Evolutionary conservation across 78 protist genomes (phyloP).

Genomic region (Anaeramoeba flamelloides): DNA sequence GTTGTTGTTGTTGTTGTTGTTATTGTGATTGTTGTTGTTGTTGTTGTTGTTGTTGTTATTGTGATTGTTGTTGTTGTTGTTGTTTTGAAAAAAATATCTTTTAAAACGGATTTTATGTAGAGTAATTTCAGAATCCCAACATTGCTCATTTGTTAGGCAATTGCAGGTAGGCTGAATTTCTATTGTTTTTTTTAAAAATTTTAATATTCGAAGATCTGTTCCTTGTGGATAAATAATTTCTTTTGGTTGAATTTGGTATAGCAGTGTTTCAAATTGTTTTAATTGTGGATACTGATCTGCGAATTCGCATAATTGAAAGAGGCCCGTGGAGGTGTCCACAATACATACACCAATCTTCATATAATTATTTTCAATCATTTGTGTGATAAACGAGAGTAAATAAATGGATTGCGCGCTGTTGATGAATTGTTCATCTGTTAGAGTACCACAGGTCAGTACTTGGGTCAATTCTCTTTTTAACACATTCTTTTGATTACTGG

Average conservation of each 20-base stretch:
- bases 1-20: too few species aligned
- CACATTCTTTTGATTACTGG: too few species aligned
- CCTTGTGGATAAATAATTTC: neutral
- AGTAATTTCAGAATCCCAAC: neutral
- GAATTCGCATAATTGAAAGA: neutral
- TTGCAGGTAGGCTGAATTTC: neutral
- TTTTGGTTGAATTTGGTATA: neutral
- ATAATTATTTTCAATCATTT: too few species aligned
- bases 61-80: too few species aligned
- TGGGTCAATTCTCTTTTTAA: neutral
- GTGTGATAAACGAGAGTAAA: neutral
- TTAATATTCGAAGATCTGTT: neutral
- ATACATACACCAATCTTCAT: neutral
- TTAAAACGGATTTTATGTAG: neutral
- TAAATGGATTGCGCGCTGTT: neutral
- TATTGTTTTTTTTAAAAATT: neutral
- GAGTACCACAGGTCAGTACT: neutral
- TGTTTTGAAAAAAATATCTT: neutral
- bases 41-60: too few species aligned
- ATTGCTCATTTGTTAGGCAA: neutral
- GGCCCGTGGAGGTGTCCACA: neutral
- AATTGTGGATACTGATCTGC: neutral
- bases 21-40: too few species aligned
- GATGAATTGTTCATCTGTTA: neutral
- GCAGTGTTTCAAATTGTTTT: constrained; percentile 1